phyloP scores from a whole-genome alignment of 2,329 filamentous ascomycete species.

The Amesomyces nigricolor region DNA sequence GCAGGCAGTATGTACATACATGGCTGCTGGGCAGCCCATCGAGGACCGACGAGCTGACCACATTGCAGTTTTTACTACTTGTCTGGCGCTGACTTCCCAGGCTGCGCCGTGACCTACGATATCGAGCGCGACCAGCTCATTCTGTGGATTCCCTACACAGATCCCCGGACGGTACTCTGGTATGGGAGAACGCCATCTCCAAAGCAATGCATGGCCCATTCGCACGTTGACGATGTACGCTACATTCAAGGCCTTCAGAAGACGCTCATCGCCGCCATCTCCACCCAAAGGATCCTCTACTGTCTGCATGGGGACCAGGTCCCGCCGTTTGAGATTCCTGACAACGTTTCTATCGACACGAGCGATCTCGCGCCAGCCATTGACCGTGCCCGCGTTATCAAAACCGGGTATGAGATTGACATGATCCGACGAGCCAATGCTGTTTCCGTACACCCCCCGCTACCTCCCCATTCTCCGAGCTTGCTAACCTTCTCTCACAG shows the following conservation, averaged over 20 bases:
- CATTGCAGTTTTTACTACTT: slow-evolving; percentile 52
- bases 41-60: not conserved
- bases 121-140: slow-evolving; percentile 56
- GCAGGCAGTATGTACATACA: slow-evolving; percentile 46
- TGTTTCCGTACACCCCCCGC: slow-evolving; percentile 47
- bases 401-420: slow-evolving; percentile 78
- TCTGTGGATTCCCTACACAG: slow-evolving; percentile 68
- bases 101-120: slow-evolving; percentile 53
- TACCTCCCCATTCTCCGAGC: not conserved
- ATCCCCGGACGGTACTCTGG: slow-evolving; percentile 57
- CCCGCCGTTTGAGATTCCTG: slow-evolving; percentile 24
- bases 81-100: slow-evolving; percentile 48
- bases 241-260: slow-evolving; percentile 45
- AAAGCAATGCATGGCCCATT: slow-evolving; percentile 55
- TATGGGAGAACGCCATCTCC: slow-evolving; percentile 55
- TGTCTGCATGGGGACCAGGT: slow-evolving; percentile 36
- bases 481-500: not conserved
- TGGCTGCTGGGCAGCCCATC: not conserved
- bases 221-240: slow-evolving; percentile 66
- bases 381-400: slow-evolving; percentile 73
- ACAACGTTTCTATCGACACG: slow-evolving; percentile 41
- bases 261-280: slow-evolving; percentile 46
- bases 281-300: slow-evolving; percentile 39
- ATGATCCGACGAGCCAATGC: slow-evolving; percentile 76
- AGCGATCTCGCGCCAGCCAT: slow-evolving; percentile 62